Conservation (phyloP, 495 filamentous ascomycete genomes). For the Evansstolkia leycettana region DNA sequence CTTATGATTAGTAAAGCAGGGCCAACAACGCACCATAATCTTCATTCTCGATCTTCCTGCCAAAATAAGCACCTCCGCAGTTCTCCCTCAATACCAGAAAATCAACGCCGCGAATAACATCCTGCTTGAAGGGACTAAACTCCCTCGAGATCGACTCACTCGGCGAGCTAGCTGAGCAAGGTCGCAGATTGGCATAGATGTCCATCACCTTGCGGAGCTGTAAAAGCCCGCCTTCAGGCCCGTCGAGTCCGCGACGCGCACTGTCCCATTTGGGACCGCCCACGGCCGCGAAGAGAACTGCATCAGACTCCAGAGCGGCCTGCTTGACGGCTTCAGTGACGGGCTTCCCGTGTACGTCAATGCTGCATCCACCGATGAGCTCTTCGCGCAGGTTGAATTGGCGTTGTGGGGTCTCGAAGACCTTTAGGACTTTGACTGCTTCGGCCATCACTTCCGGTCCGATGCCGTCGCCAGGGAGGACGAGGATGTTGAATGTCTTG, state of each 20-base stretch:
- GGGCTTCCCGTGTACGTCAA: constrained; percentile 32
- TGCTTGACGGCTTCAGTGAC: constrained; percentile 33
- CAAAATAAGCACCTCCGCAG: constrained; percentile 42
- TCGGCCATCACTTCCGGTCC: constrained; percentile 43
- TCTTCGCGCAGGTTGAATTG: constrained; percentile 32
- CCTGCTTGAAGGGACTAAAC: constrained; percentile 32
- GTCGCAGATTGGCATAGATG: constrained; percentile 38
- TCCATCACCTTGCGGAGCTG: constrained; percentile 35
- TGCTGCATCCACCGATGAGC: constrained; percentile 35
- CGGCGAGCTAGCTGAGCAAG: constrained; percentile 31
- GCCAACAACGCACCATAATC: constrained; percentile 30
- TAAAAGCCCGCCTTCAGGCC: constrained; percentile 33
- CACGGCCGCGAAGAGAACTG: constrained; percentile 38
- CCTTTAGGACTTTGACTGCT: constrained; percentile 37
- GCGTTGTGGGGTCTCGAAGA: constrained; percentile 24
- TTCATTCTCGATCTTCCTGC: constrained; percentile 32
- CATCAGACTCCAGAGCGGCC: constrained; percentile 26
- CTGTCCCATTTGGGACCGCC: constrained; percentile 40
- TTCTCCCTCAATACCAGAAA: constrained; percentile 40
- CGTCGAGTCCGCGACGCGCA: constrained; percentile 26
- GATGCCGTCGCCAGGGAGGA: constrained; percentile 43
- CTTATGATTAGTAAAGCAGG: constrained; percentile 3
- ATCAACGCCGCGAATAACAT: constrained; percentile 33
- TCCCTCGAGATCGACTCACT: constrained; percentile 24
- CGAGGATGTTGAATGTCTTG: constrained; percentile 33